These are phyloP conservation scores for Flaveria trinervia DNA, from an alignment of 129 eudicot genomes.

Conservation along the genomic window DNA sequence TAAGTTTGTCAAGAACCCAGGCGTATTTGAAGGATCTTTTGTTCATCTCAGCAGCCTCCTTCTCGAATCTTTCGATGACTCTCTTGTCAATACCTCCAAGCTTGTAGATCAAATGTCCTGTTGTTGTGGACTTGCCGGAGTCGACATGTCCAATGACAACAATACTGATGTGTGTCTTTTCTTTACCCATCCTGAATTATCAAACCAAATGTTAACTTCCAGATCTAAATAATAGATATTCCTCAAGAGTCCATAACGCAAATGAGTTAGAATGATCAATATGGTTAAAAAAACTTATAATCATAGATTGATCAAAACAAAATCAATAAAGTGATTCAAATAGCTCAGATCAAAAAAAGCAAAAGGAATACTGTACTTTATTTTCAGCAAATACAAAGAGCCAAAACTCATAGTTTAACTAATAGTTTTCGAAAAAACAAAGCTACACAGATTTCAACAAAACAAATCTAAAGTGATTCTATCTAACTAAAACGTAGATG, in stretches of 20 bases:
- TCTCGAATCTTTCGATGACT: conserved; percentile 58
- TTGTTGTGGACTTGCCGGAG: conserved; percentile 65
- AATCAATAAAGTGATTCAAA: too few species aligned
- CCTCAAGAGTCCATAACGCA: background rate
- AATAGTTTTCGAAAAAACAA: background rate
- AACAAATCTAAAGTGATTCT: background rate
- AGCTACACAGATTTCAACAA: background rate
- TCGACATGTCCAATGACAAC: conserved; percentile 69
- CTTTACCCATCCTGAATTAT: conserved; percentile 57
- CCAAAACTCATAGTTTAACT: too few species aligned
- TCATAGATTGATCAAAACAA: background rate
- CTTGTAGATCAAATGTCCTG: conserved; percentile 66
- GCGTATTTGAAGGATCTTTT: conserved; percentile 64
- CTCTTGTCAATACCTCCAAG: conserved; percentile 67
- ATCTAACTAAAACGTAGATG: background rate
- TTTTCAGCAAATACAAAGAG: too few species aligned
- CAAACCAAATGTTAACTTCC: background rate
- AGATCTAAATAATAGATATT: too few species aligned
- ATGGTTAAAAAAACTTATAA: background rate
- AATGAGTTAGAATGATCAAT: background rate
- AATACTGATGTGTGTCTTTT: conserved; percentile 52
- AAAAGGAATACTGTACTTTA: background rate
- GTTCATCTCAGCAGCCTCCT: conserved; percentile 72
- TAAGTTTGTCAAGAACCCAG: conserved; percentile 65
- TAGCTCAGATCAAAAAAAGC: background rate